Evolutionary conservation across 495 filamentous ascomycete genomes (phyloP).

Genomic region (Articulospora tetracladia): DNA sequence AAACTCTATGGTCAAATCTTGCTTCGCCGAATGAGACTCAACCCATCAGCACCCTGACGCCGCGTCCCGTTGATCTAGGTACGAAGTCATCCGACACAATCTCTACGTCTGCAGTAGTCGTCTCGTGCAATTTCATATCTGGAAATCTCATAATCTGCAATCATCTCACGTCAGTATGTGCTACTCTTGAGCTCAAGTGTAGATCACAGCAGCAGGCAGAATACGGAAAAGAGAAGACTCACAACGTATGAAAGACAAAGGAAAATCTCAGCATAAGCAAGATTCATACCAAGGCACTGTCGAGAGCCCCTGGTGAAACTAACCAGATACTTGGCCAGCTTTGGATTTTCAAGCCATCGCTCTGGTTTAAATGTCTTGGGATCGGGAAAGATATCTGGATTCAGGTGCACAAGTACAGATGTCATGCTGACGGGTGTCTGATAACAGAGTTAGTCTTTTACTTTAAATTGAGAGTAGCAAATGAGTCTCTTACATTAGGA

Average conservation of each 20-base stretch:
- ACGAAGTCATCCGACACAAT: not conserved
- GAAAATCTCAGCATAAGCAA: not conserved
- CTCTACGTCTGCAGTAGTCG: not conserved
- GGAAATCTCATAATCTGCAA: not conserved
- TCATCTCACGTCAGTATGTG: not conserved
- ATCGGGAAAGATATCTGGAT: constrained; percentile 34
- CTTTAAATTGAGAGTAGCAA: constrained; percentile 3
- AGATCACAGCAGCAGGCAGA: not conserved
- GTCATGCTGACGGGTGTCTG: constrained; percentile 37
- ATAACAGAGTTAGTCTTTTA: not conserved
- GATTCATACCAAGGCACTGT: constrained; percentile 43
- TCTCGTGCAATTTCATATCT: not conserved
- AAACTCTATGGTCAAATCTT: too few species aligned
- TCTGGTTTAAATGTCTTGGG: constrained; percentile 38
- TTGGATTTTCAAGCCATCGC: constrained; percentile 34
- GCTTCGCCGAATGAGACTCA: too few species aligned
- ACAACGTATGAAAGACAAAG: too few species aligned
- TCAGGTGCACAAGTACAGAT: constrained; percentile 35
- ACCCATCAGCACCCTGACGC: too few species aligned
- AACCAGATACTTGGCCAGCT: constrained; percentile 36
- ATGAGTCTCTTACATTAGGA: constrained; percentile 12
- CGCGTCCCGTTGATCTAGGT: not conserved
- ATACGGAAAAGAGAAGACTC: too few species aligned
- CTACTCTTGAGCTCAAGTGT: not conserved
- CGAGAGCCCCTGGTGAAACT: constrained; percentile 40